Conservation (phyloP, 805 yeast genomes). For the Priceomyces castillae region DNA sequence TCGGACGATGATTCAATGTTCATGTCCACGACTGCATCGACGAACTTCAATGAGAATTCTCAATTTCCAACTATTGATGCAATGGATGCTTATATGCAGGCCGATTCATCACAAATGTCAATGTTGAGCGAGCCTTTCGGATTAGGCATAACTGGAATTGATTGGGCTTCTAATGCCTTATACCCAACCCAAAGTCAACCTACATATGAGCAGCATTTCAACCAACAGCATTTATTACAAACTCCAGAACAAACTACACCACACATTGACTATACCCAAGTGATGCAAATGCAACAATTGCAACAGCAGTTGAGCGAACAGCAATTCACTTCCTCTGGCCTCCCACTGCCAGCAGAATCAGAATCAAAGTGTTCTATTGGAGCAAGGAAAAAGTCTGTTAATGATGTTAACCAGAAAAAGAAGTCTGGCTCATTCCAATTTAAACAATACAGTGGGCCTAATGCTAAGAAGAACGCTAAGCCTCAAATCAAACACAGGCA, state of each 20-base stretch:
- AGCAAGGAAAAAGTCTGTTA: conserved; percentile 27
- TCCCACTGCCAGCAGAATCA: conserved; percentile 4
- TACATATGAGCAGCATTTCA: neutral
- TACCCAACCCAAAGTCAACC: conserved; percentile 1
- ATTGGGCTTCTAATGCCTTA: conserved; percentile 10
- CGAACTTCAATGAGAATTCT: conserved; percentile 4
- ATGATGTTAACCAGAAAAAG: conserved; percentile 13
- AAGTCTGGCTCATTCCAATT: conserved; percentile 17
- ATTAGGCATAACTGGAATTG: conserved; percentile 29
- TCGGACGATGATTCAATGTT: conserved; percentile 21
- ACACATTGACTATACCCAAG: neutral
- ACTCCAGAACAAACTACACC: neutral
- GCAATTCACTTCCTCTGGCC: conserved; percentile 5
- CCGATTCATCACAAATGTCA: conserved; percentile 10
- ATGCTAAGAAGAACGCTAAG: conserved; percentile 4
- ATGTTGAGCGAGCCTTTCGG: conserved; percentile 18
- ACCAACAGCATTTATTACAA: neutral
- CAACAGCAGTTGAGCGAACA: conserved; percentile 1
- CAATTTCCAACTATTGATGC: conserved; percentile 4
- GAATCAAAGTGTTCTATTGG: conserved; percentile 4
- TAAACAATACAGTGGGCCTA: conserved; percentile 31
- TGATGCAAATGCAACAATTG: conserved; percentile 3
- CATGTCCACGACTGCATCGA: conserved; percentile 10
- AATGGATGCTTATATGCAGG: conserved; percentile 12
- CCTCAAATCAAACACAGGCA: conserved; percentile 19